phyloP scores from a whole-genome alignment of 352 stramenopile species.

The Pythium monospermum region DNA sequence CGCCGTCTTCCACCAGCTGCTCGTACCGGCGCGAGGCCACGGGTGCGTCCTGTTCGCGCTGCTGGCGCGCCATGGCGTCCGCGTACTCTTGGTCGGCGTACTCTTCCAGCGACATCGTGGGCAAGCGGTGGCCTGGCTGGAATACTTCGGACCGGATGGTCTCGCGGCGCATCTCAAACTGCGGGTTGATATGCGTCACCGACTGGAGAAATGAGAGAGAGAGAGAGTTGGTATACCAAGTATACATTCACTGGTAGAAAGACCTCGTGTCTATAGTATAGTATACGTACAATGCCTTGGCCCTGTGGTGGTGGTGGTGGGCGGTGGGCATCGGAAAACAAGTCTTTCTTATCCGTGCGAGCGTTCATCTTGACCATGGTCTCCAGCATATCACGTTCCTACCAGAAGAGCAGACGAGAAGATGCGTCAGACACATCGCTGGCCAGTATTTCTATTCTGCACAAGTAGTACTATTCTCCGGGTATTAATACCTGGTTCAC shows the following conservation, averaged over 20 bases:
- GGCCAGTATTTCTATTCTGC: no score
- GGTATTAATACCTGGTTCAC: slow-evolving; percentile 47
- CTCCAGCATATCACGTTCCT: slow-evolving; percentile 82
- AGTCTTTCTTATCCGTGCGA: slow-evolving; percentile 41
- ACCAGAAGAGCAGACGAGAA: neutral
- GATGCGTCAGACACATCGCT: neutral
- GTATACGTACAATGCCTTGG: slow-evolving; percentile 79
- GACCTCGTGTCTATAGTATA: neutral
- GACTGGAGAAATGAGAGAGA: slow-evolving; percentile 31
- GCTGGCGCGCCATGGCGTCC: slow-evolving; percentile 86
- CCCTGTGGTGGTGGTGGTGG: slow-evolving; percentile 51
- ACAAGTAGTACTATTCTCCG: no score
- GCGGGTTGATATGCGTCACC: slow-evolving; percentile 79
- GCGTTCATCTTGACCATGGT: slow-evolving; percentile 82
- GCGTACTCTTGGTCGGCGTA: slow-evolving; percentile 86
- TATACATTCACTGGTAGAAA: neutral
- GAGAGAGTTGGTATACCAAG: neutral
- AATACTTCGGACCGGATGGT: slow-evolving; percentile 90
- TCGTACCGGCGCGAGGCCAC: slow-evolving; percentile 85
- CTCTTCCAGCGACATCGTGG: slow-evolving; percentile 95
- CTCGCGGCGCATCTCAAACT: slow-evolving; percentile 86
- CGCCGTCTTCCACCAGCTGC: slow-evolving; percentile 91
- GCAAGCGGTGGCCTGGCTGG: slow-evolving; percentile 92
- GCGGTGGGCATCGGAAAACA: slow-evolving; percentile 67
- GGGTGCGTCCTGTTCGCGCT: slow-evolving; percentile 50